Evolutionary conservation across 139 green algal genomes (phyloP), one percentile per base, ranked within the genome.

Genomic region (Desmodesmus armatus): DNA sequence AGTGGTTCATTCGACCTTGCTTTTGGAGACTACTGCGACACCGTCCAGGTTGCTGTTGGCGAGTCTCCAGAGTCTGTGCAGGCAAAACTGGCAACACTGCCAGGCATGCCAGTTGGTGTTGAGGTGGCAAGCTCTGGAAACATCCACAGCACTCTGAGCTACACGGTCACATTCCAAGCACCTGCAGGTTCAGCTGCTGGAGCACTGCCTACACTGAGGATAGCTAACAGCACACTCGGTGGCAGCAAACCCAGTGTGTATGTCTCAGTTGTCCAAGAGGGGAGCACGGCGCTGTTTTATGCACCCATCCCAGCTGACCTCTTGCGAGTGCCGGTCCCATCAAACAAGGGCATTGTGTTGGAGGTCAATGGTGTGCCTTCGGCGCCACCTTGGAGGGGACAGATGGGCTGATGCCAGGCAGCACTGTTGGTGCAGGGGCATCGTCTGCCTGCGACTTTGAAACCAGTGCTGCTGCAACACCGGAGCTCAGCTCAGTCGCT

Each of bases 351-450:
- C 29, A 33, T 75, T 19, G 31, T 49, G 31, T 33, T 75, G 31
- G 66, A 75, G 21, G 66, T 75, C 17, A 53, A 77, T 53, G 69
- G 69, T 9, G 69, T 77, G 37, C 37, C 9, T 77, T 33, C 6
- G 60, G 60, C 60, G 37, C n/a, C 60, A 69, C 60, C 1, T 69
- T 39, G 19, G 60, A 69, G 60, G 37, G n/a, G 27, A 69, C 60
- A n/a, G 3, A 39, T n/a, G 35, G n/a, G 27, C 60, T 69, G 19
- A n/a, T 29, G 25, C 60, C 60, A 69, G n/a, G 60, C n/a, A 23
- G n/a, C 6, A 29, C n/a, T 77, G 69, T 35, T 53, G 69, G 49
- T 47, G 69, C 37, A 55, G 37, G 25, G 13, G 69, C 31, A 6
- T n/a, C n/a, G n/a, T n/a, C n/a, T n/a, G n/a, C n/a, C n/a, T n/a